A percentile compares a stretch with the other conserved stretches of the same genome.
Conservation (phyloP, 2,329 filamentous ascomycete genomes). For the Colletotrichum sp. region DNA sequence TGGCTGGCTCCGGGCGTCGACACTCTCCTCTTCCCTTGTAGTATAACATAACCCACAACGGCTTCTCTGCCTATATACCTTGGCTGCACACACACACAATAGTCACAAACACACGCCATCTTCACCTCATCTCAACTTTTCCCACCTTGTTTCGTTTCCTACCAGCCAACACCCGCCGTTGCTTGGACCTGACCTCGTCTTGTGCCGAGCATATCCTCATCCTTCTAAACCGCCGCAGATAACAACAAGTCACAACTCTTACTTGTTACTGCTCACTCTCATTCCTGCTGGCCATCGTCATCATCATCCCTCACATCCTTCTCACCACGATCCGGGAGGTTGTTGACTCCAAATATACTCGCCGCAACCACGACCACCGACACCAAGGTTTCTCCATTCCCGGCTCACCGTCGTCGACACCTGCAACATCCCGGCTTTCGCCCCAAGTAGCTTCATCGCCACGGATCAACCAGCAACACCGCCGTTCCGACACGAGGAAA, state of each 20-base stretch:
- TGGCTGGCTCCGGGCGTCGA: conserved; percentile 7
- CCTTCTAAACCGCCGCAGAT: neutral
- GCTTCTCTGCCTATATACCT: neutral
- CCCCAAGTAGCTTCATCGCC: conserved; percentile 7
- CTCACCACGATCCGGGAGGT: neutral
- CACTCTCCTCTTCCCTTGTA: conserved; percentile 7
- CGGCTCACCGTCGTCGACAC: conserved; percentile 18
- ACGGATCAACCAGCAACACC: conserved; percentile 1
- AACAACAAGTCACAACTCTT: neutral
- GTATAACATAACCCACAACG: conserved; percentile 15
- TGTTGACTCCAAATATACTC: neutral
- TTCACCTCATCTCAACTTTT: conserved; percentile 18
- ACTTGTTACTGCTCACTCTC: neutral
- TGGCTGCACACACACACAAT: neutral
- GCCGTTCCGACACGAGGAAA: neutral
- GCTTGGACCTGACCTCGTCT: neutral
- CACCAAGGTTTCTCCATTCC: conserved; percentile 17
- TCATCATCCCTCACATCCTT: neutral
- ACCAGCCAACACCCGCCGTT: neutral
- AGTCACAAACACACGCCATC: neutral
- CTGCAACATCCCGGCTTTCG: conserved; percentile 11
- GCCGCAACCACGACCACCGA: neutral
- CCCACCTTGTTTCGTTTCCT: conserved; percentile 18
- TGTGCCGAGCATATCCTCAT: conserved; percentile 3
- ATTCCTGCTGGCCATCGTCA: neutral